A percentile compares a stretch with the other conserved stretches of the same genome.
These are phyloP conservation scores for Aspergillus sergii DNA, from an alignment of 2,329 filamentous ascomycete genomes.

Conservation along the genomic window DNA sequence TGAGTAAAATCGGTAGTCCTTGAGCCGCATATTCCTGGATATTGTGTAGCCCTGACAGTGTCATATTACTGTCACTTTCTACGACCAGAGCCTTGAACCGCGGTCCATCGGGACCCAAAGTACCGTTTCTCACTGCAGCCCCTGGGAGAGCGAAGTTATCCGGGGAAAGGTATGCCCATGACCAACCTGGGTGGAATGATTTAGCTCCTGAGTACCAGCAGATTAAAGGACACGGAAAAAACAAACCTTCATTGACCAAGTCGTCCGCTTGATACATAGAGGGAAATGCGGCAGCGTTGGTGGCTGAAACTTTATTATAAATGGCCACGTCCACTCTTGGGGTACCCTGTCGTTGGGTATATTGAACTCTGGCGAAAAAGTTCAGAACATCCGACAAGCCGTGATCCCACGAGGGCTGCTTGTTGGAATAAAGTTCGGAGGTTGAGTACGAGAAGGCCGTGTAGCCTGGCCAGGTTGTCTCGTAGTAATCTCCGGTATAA, in stretches of 20 bases:
- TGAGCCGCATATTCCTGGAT: constrained; percentile 14
- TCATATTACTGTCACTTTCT: constrained; percentile 16
- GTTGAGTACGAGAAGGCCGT: constrained; percentile 48
- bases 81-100: constrained; percentile 29
- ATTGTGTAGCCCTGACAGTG: constrained; percentile 10
- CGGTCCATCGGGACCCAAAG: constrained; percentile 28
- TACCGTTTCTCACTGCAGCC: constrained; percentile 38
- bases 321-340: constrained; percentile 48
- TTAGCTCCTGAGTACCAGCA: no score
- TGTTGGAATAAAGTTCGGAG: constrained; percentile 31
- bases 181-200: no score
- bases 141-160: constrained; percentile 46
- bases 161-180: constrained; percentile 42
- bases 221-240: no score
- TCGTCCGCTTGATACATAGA: no score
- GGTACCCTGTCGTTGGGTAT: constrained; percentile 31
- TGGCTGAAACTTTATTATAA: constrained; percentile 33
- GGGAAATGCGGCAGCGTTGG: constrained; percentile 5
- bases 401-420: constrained; percentile 22
- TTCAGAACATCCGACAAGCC: constrained; percentile 18
- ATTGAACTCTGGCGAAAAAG: constrained; percentile 18
- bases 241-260: no score
- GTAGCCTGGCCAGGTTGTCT: constrained; percentile 53
- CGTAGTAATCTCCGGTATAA: constrained; percentile 45
- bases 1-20: constrained; percentile 45